These are phyloP conservation scores for Exserohilum rostratum DNA, from an alignment of 2,329 filamentous ascomycete genomes.

Conservation along the genomic window DNA sequence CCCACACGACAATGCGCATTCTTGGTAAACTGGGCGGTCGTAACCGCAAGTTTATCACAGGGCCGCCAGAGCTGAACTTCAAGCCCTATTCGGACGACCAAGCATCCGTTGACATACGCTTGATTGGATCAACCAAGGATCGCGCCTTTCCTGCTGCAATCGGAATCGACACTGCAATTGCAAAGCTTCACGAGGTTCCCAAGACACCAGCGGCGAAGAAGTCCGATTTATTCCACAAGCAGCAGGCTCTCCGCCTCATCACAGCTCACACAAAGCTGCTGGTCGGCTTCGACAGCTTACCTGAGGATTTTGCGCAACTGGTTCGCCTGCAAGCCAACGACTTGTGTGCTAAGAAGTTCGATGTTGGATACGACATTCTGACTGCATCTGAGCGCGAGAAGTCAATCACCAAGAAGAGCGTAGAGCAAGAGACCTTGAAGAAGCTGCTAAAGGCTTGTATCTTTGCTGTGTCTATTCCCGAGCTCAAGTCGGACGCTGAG, in stretches of 20 bases:
- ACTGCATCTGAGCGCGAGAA: constrained; percentile 78
- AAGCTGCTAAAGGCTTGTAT: constrained; percentile 89
- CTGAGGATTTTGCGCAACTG: constrained; percentile 84
- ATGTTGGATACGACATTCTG: constrained; percentile 72
- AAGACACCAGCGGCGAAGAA: constrained; percentile 66
- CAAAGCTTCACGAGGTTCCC: constrained; percentile 81
- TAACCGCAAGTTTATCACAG: constrained; percentile 93
- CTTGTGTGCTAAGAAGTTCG: constrained; percentile 72
- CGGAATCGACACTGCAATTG: constrained; percentile 86
- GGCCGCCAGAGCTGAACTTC: constrained; percentile 82
- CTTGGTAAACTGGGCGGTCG: constrained; percentile 94
- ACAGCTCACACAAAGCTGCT: constrained; percentile 88
- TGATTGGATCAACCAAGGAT: constrained; percentile 89
- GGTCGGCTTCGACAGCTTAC: constrained; percentile 84
- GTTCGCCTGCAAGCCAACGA: constrained; percentile 91
- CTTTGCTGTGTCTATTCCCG: constrained; percentile 80
- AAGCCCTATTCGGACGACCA: constrained; percentile 86
- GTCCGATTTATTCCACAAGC: constrained; percentile 87
- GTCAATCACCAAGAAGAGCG: constrained; percentile 84
- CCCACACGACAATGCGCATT: constrained; percentile 97
- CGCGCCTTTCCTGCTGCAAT: constrained; percentile 85
- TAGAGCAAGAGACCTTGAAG: constrained; percentile 81
- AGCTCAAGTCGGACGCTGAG: constrained; percentile 77
- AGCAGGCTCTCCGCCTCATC: constrained; percentile 86
- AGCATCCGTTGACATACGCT: constrained; percentile 83